Percentiles rank a stretch among this genome's conserved stretches.
Evolutionary conservation across 441 rosid species (phyloP).

Genomic region (Breynia disticha): DNA sequence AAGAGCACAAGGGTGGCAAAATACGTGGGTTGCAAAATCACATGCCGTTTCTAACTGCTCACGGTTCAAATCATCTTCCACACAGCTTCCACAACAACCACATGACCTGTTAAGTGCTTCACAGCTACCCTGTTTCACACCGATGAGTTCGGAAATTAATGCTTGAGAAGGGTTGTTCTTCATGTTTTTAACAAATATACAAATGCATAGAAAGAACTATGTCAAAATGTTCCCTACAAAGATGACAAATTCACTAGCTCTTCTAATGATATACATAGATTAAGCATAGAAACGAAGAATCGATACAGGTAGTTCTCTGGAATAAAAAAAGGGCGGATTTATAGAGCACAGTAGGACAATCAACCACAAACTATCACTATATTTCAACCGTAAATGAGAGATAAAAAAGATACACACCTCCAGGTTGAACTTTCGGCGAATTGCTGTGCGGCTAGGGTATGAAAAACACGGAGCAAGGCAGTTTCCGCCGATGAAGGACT

Average conservation of each 20-base stretch:
- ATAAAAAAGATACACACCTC: constrained; percentile 48
- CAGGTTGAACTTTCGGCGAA: constrained; percentile 75
- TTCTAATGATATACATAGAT: too few relatives aligned
- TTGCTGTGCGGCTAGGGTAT: constrained; percentile 63
- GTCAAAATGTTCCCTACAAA: too few relatives aligned
- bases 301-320: too few relatives aligned
- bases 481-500: constrained; percentile 58
- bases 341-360: neutral
- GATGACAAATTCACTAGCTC: too few relatives aligned
- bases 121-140: constrained; percentile 56
- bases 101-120: constrained; percentile 75
- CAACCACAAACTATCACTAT: neutral
- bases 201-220: neutral
- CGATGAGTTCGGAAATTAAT: constrained; percentile 2
- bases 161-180: neutral
- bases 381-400: constrained; percentile 1
- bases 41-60: constrained; percentile 72
- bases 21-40: constrained; percentile 64
- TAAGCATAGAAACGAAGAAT: too few relatives aligned
- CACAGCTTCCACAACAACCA: constrained; percentile 71
- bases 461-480: constrained; percentile 90
- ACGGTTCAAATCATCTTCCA: constrained; percentile 61
- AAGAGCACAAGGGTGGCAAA: constrained; percentile 79
- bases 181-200: neutral
- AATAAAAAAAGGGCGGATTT: too few relatives aligned